Evolutionary conservation across 1,139 yeast genomes (phyloP).

Genomic region (Hemisphaericaspora lyxosophila): DNA sequence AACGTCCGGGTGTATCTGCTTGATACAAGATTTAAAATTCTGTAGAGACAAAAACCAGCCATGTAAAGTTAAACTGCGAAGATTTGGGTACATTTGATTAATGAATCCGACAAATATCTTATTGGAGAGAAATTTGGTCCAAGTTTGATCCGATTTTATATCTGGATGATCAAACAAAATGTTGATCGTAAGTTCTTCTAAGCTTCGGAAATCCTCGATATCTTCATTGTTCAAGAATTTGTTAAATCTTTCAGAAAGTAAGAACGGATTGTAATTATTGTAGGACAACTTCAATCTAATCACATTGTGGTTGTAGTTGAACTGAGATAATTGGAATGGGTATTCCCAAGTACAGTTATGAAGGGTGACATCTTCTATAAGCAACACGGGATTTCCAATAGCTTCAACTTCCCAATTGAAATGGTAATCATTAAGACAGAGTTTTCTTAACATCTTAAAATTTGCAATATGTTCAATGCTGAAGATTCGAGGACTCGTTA

Average conservation of each 20-base stretch:
- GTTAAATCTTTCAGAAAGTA: conserved; percentile 38
- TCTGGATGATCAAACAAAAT: conserved; percentile 16
- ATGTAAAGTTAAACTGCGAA: conserved; percentile 19
- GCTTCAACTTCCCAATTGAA: conserved; percentile 28
- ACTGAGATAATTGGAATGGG: conserved; percentile 37
- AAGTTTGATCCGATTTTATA: conserved; percentile 10
- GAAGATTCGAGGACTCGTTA: conserved; percentile 29
- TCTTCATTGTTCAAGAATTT: conserved; percentile 25
- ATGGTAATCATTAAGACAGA: conserved; percentile 32
- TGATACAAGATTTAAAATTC: conserved; percentile 1
- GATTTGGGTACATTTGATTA: conserved; percentile 20
- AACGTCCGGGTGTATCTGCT: neutral
- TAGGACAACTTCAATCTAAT: conserved; percentile 25
- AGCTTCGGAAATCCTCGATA: conserved; percentile 18
- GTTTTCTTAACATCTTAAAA: conserved; percentile 20
- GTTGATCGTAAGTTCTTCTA: conserved; percentile 18
- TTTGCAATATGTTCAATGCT: conserved; percentile 31
- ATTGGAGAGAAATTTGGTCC: conserved; percentile 15
- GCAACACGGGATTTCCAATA: conserved; percentile 8
- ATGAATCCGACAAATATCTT: conserved; percentile 19
- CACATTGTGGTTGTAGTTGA: conserved; percentile 28
- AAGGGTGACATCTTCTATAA: conserved; percentile 19
- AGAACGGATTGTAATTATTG: conserved; percentile 30
- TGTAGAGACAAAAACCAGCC: conserved; percentile 22
- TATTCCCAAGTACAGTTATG: conserved; percentile 47